Conservation (phyloP, 768 basidiomycete species). For the Russula abietina region DNA sequence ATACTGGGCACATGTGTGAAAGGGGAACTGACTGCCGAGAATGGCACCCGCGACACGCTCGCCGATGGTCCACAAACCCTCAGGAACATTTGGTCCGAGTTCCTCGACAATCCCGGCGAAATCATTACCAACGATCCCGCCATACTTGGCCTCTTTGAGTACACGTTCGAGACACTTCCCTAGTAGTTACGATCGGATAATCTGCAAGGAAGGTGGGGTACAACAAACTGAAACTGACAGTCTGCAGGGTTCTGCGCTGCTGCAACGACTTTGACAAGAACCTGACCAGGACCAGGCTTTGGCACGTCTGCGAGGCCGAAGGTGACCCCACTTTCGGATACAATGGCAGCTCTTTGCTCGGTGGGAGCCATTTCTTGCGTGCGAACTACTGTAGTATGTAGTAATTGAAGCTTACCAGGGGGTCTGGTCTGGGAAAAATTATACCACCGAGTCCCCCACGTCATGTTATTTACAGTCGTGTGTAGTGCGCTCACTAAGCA, state of each 20-base stretch:
- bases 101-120: constrained; percentile 22
- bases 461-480: too few relatives aligned
- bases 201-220: too few relatives aligned
- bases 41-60: constrained; percentile 21
- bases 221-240: constrained; percentile 10
- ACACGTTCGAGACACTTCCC: constrained; percentile 4
- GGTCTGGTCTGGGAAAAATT: too few relatives aligned
- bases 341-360: constrained; percentile 8
- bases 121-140: constrained; percentile 20
- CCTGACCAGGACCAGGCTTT: constrained; percentile 8
- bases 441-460: too few relatives aligned
- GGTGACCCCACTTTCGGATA: neutral
- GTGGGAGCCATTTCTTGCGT: constrained; percentile 8
- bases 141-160: constrained; percentile 2
- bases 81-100: constrained; percentile 20
- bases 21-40: constrained; percentile 1
- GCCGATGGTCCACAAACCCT: constrained; percentile 18
- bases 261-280: constrained; percentile 16
- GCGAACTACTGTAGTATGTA: too few relatives aligned
- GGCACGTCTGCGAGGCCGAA: constrained; percentile 9
- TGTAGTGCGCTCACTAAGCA: too few relatives aligned
- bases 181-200: neutral
- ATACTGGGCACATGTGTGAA: too few relatives aligned
- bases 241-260: constrained; percentile 18
- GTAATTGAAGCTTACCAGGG: too few relatives aligned